Conservation (phyloP, 306 rosid species). For the Pueraria montana region DNA sequence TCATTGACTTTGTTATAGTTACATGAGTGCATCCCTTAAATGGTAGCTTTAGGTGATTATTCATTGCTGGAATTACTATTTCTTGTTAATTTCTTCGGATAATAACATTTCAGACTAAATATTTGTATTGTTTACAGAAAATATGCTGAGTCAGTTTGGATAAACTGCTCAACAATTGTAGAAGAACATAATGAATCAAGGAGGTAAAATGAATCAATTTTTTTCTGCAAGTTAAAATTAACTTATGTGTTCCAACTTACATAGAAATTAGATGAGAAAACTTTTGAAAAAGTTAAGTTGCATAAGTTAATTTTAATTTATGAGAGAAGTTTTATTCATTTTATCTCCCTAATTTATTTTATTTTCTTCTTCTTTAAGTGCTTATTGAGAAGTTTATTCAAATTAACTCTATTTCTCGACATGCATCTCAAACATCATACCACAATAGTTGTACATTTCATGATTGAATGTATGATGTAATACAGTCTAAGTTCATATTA, state of each 20-base stretch:
- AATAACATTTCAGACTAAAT: slow-evolving; percentile 17
- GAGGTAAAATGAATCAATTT: not conserved
- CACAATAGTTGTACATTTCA: slow-evolving; percentile 11
- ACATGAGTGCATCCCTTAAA: not conserved
- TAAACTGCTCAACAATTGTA: not conserved
- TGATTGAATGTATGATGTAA: not conserved
- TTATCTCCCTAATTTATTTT: not conserved
- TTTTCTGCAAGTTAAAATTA: not conserved
- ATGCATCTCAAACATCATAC: not conserved
- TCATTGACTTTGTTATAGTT: slow-evolving; percentile 27
- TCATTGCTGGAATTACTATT: not conserved
- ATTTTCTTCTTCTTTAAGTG: not conserved
- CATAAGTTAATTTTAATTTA: slow-evolving; percentile 9
- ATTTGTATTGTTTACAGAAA: not conserved
- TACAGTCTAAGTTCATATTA: not conserved
- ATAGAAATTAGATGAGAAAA: not conserved
- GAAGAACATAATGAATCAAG: not conserved
- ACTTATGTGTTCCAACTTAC: not conserved
- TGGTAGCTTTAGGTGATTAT: not conserved
- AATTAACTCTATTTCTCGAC: not conserved
- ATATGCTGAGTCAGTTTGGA: not conserved
- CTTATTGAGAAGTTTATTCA: not conserved
- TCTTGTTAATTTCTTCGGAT: slow-evolving; percentile 11
- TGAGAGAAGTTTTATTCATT: not conserved
- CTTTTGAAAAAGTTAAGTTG: not conserved